Percentiles rank a stretch among this genome's conserved stretches.
Evolutionary conservation across 257 asterid genomes (phyloP).

Genomic region (Solanum etuberosum): DNA sequence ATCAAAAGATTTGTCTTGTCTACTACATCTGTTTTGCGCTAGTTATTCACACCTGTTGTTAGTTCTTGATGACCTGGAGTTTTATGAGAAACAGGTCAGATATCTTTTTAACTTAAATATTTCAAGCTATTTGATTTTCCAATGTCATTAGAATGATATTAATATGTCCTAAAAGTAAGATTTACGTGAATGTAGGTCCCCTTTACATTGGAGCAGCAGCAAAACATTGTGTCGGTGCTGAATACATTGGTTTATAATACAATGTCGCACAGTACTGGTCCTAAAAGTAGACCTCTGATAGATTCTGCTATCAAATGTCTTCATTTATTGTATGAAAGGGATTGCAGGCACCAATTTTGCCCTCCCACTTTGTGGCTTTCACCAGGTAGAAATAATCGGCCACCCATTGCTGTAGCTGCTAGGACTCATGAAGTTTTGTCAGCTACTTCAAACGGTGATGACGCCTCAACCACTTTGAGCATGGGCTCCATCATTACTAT

Average conservation of each 20-base stretch:
- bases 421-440: conserved; percentile 70
- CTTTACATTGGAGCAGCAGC: conserved; percentile 77
- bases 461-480: conserved; percentile 31
- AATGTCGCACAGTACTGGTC: conserved; percentile 34
- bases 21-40: conserved; percentile 84
- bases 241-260: conserved; percentile 79
- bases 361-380: conserved; percentile 91
- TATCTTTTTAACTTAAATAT: not conserved
- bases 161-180: not conserved
- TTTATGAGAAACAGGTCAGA: conserved; percentile 88
- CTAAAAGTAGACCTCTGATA: conserved; percentile 39
- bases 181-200: conserved; percentile 49
- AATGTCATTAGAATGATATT: not conserved
- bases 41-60: conserved; percentile 77
- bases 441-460: conserved; percentile 14
- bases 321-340: conserved; percentile 89
- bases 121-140: not conserved
- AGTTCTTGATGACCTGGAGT: conserved; percentile 90
- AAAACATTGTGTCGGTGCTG: conserved; percentile 56
- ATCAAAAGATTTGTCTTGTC: conserved; percentile 52
- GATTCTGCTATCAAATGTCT: conserved; percentile 85
- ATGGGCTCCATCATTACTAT: conserved; percentile 67
- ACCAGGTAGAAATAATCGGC: conserved; percentile 78
- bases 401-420: conserved; percentile 88
- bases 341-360: conserved; percentile 84